phyloP scores from a whole-genome alignment of 2,329 filamentous ascomycete genomes.

The Pseudogymnoascus sp. region DNA sequence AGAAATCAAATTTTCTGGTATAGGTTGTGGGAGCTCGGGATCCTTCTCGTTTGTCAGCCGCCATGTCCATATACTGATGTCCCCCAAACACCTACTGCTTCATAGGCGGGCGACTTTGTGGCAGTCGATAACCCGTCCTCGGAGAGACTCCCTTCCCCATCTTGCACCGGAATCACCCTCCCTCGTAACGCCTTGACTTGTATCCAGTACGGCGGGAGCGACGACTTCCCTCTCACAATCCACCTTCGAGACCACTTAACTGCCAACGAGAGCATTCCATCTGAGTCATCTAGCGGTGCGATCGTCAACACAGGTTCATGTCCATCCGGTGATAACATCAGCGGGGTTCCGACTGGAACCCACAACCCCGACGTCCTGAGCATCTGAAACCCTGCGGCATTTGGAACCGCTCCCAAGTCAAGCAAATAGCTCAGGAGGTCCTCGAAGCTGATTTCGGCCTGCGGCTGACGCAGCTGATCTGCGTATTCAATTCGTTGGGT shows the following conservation, averaged over 20 bases:
- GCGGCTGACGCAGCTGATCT: conserved; percentile 39
- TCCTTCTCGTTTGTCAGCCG: not conserved
- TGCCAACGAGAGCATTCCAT: conserved; percentile 51
- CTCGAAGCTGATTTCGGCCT: conserved; percentile 48
- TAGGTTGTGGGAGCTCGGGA: not conserved
- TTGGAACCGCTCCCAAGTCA: conserved; percentile 55
- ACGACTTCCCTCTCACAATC: conserved; percentile 44
- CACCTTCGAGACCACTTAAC: conserved; percentile 50
- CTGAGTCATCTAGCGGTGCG: conserved; percentile 51
- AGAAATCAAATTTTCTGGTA: not conserved
- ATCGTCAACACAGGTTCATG: conserved; percentile 44
- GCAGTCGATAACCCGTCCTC: not conserved
- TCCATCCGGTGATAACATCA: conserved; percentile 48
- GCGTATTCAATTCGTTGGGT: conserved; percentile 58
- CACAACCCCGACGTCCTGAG: conserved; percentile 51
- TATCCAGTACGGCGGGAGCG: conserved; percentile 55
- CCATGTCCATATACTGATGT: too few species aligned
- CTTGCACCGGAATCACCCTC: conserved; percentile 1
- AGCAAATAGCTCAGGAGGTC: conserved; percentile 55
- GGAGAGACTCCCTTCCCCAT: not conserved
- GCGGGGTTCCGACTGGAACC: conserved; percentile 51
- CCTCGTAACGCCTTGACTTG: conserved; percentile 34
- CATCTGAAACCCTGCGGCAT: conserved; percentile 51
- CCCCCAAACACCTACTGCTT: not conserved
- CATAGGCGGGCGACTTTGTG: not conserved